Evolutionary conservation across 768 basidiomycete species (phyloP), one percentile per base, ranked within the genome.

Genomic region (Leccinum subgranulosum): DNA sequence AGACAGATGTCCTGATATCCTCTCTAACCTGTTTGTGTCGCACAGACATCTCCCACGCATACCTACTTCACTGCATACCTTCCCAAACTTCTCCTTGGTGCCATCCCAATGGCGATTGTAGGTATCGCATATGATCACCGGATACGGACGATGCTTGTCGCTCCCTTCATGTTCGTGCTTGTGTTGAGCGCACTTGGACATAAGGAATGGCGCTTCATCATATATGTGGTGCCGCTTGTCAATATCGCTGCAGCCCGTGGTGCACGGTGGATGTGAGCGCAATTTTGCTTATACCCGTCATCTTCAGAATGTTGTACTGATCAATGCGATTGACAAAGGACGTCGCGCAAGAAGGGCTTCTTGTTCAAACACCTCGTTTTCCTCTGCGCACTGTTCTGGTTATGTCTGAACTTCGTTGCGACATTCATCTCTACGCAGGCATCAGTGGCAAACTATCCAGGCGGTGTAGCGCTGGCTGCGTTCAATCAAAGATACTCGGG

Each of bases 191-290:
- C 69, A 29, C 76, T 98, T 1, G 87, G 83, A 0, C 97, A 99
- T 74, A 99, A 99, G 70, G 97, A 99, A 73, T 99, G 97, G 97
- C 83, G 97, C 7, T 99, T 99, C 73, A 77, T 98, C 56, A 81
- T 93, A 8, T 98, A 98, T 66, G 80, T 85, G 17, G 82, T 98
- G 0, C 94, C 95, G 0, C 67, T 84, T 2, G 76, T 93, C 71
- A 96, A 97, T 64, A 71, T 94, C 3, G 83, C 87, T 2, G 93
- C 90, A 2, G 87, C 94, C 0, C 71, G 84, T 15, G 87, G 84
- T 3, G 77, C 84, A 2, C 69, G 75, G 5, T 81, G 79, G 70
- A 69, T 94, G 90, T 95, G 73, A 61, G 88, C 73, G 7, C 15
- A 6, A 15, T 47, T 54, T 31, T 47, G 1, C 17, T 31, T 23